Evolutionary conservation across 306 rosid species (phyloP).

Genomic region (Arachis hypogaea): DNA sequence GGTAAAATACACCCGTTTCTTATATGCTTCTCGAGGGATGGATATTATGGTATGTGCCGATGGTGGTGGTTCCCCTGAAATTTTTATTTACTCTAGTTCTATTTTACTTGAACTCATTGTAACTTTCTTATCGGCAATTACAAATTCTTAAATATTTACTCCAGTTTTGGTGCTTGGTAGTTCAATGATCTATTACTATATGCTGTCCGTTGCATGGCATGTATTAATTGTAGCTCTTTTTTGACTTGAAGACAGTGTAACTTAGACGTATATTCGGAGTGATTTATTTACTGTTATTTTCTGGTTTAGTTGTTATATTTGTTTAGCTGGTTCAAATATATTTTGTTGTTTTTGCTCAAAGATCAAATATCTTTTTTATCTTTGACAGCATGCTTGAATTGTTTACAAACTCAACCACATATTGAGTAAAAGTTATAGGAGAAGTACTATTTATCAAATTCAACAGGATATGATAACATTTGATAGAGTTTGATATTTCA

Average conservation of each 20-base stretch:
- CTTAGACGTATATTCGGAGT: neutral
- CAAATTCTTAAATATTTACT: neutral
- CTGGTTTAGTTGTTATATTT: neutral
- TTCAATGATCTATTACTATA: constrained; percentile 20
- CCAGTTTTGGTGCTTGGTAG: constrained; percentile 23
- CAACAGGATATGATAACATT: too few relatives aligned
- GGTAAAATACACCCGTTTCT: constrained; percentile 32
- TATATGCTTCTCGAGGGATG: neutral
- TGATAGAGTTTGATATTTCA: too few relatives aligned
- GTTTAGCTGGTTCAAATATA: constrained; percentile 6
- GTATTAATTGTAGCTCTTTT: neutral
- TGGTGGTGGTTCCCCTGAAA: neutral
- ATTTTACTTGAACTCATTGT: constrained; percentile 5
- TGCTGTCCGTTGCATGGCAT: constrained; percentile 1
- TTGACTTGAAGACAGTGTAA: constrained; percentile 6
- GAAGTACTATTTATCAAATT: too few relatives aligned
- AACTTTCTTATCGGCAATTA: constrained; percentile 20
- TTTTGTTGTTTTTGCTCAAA: constrained; percentile 5
- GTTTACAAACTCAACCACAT: too few relatives aligned
- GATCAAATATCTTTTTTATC: neutral
- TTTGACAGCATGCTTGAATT: too few relatives aligned
- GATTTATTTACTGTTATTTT: neutral
- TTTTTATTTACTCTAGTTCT: constrained; percentile 19
- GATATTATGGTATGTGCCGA: constrained; percentile 8
- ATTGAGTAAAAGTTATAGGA: too few relatives aligned